These are phyloP conservation scores for Podila minutissima DNA, from an alignment of 192 early-diverging fungal genomes.

Conservation along the genomic window DNA sequence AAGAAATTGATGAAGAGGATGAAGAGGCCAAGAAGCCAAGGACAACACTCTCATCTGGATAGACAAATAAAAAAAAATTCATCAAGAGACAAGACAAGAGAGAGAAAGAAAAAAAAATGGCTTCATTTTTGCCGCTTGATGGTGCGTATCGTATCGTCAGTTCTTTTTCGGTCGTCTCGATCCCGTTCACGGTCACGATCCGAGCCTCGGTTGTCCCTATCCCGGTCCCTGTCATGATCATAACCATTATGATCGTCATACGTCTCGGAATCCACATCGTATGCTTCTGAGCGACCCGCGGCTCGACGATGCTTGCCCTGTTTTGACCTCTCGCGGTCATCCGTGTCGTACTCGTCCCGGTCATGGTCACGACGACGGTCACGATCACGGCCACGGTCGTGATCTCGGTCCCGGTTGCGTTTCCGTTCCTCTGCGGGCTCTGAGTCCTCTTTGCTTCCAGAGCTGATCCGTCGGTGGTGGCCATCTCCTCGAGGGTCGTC, in stretches of 20 bases:
- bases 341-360: not conserved
- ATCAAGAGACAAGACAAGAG: no score
- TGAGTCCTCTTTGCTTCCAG: not conserved
- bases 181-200: not conserved
- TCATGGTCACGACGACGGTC: not conserved
- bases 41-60: not conserved
- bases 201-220: not conserved
- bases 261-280: conserved; percentile 9
- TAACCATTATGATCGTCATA: not conserved
- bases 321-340: conserved; percentile 6
- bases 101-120: not conserved
- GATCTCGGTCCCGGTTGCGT: not conserved
- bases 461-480: conserved; percentile 1
- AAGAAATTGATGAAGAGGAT: conserved; percentile 19
- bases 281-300: no score
- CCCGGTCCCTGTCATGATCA: conserved; percentile 5
- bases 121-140: conserved; percentile 4
- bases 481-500: conserved; percentile 1
- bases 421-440: not conserved
- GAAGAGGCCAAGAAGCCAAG: conserved; percentile 2
- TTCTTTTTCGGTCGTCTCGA: conserved; percentile 3
- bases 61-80: no score
- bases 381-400: not conserved
- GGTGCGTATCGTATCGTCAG: conserved; percentile 6
- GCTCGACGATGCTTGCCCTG: not conserved